Base-by-base conservation (phyloP, 2,329 filamentous ascomycete genomes). In the Endocalyx cinctus region DNA sequence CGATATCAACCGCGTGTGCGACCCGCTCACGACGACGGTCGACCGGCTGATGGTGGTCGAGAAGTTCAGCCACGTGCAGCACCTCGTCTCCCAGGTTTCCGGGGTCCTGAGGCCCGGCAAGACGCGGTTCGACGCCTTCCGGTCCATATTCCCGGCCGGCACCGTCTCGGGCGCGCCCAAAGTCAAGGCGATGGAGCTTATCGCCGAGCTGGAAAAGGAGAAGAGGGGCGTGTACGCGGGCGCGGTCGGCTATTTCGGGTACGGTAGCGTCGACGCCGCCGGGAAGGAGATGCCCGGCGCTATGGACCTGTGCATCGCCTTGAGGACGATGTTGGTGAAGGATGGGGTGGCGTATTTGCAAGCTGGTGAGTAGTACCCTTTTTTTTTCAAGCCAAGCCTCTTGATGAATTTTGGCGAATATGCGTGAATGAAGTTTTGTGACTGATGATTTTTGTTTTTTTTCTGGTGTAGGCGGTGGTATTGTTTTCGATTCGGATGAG, bases 141-240 rank as follows among this genome's bases (percentile, higher is more conserved):
- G 90, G 25, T 89, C 85, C 46, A 96, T 98, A 51, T 98, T 98
- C 68, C 92, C 92, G 0, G 92, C 92, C 5, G 92, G 92, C 35
- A 98, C 92, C 0, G 90, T 97, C 18, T 92, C 85, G 13, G 92
- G 92, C 5, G 90, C 92, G 4, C 92, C 92, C 37, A 98, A 98
- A 66, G 88, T 98, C 35, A 79, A 82, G 42, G 92, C 92, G 3
- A 98, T 98, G 92, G 86, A 96, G 64, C 70, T 98, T 41, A 98
- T 98, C 51, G 88, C 86, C 29, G 90, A 97, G 66, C 67, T 97
- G 29, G 92, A 98, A 65, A 70, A 76, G 45, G 92, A 98, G 72
- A 96, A 96, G 71, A 75, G 92, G 34, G 90, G 92, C 25, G 79
- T 97, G 25, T 98, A 98, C 56, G 92, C 92, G 7, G 92, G 92